Conservation (phyloP, 2,329 filamentous ascomycete species). For the Aspergillus sp. region DNA sequence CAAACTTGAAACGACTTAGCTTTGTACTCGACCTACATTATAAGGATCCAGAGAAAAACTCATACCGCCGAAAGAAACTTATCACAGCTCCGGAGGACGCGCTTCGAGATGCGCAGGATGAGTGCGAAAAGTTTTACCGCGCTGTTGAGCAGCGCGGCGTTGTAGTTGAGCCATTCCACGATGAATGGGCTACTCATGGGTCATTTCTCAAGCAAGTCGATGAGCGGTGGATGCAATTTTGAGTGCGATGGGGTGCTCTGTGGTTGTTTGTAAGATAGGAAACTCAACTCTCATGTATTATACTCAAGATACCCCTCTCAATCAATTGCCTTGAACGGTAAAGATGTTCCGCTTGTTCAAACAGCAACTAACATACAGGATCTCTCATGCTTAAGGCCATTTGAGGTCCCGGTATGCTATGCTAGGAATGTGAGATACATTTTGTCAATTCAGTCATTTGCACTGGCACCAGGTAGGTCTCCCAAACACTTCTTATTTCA, state of each 20-base stretch:
- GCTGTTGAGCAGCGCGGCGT: slow-evolving; percentile 18
- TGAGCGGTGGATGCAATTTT: slow-evolving; percentile 17
- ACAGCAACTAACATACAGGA: not conserved
- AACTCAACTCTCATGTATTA: not conserved
- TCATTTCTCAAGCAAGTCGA: slow-evolving; percentile 17
- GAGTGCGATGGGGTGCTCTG: not conserved
- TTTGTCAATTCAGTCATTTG: too few relatives aligned
- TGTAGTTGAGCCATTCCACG: slow-evolving; percentile 15
- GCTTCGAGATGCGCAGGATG: slow-evolving; percentile 15
- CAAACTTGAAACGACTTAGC: slow-evolving; percentile 20
- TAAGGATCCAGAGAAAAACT: not conserved
- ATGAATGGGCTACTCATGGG: slow-evolving; percentile 12
- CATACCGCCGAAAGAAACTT: not conserved
- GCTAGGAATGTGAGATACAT: too few relatives aligned
- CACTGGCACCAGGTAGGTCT: too few relatives aligned
- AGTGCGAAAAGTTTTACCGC: slow-evolving; percentile 20
- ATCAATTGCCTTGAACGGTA: not conserved
- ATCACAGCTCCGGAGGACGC: slow-evolving; percentile 3
- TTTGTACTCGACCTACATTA: slow-evolving; percentile 26
- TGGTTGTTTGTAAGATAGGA: not conserved
- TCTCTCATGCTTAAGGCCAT: too few relatives aligned
- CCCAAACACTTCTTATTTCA: too few relatives aligned
- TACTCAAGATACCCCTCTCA: not conserved
- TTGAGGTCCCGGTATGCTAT: too few relatives aligned
- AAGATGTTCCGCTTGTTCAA: not conserved